Base-by-base conservation (phyloP, 164 flowering plant genomes). In the Euptelea pleiosperma region DNA sequence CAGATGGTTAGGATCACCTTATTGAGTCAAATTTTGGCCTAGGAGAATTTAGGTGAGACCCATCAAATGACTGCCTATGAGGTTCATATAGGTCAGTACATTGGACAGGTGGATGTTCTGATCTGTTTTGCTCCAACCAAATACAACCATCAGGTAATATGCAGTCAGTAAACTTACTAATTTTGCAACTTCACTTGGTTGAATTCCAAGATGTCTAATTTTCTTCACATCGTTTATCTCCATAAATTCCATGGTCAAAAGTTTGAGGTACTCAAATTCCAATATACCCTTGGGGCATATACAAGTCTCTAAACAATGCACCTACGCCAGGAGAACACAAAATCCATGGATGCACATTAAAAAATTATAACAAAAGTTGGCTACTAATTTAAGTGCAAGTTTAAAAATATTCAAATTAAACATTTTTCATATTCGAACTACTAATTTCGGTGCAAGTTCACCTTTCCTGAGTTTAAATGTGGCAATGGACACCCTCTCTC, bases 381-480 rank as follows among this genome's bases (percentile, higher is more conserved):
- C n/a, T n/a, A n/a, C n/a, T n/a, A n/a, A n/a, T n/a, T n/a, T n/a
- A n/a, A n/a, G n/a, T n/a, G n/a, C n/a, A n/a, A n/a, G n/a, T n/a
- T n/a, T n/a, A n/a, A n/a, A n/a, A n/a, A n/a, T n/a, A n/a, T n/a
- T n/a, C n/a, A n/a, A n/a, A n/a, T n/a, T n/a, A n/a, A n/a, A n/a
- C n/a, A n/a, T n/a, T n/a, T n/a, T n/a, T n/a, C n/a, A n/a, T n/a
- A n/a, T n/a, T n/a, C n/a, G n/a, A n/a, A n/a, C n/a, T n/a, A n/a
- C n/a, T n/a, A n/a, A n/a, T n/a, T n/a, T n/a, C n/a, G n/a, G n/a
- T n/a, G n/a, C n/a, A n/a, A n/a, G 78, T 30, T 82, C 82, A 18
- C 82, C 93, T 66, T 91, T 91, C 77, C 99, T 76, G 56, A 91
- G 79, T 85, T 91, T 94, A 76, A 90, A 94, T 34, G 85, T 75